A percentile compares a stretch with the other conserved stretches of the same genome.
Evolutionary conservation across 306 rosid genomes (phyloP).

Genomic region (Neltuma alba): DNA sequence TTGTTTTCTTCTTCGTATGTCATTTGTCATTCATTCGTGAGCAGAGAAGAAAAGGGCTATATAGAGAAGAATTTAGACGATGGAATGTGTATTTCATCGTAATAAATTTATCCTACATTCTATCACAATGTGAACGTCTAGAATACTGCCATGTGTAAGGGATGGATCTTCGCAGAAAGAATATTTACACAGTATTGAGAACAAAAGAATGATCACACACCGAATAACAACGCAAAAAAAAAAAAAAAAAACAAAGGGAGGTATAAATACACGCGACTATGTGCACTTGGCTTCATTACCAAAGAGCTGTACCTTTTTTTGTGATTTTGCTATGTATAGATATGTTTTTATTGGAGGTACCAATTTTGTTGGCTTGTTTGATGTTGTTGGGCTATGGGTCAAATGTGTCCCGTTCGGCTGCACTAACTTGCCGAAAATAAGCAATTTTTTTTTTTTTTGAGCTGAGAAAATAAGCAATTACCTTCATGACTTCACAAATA

Average conservation of each 20-base stretch:
- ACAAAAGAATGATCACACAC: not conserved
- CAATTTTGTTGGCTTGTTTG: too few species aligned
- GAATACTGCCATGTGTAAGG: not conserved
- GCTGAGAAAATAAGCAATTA: too few species aligned
- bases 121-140: not conserved
- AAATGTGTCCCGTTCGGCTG: not conserved
- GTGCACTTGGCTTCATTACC: not conserved
- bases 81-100: not conserved
- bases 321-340: too few species aligned
- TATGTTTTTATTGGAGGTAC: too few species aligned
- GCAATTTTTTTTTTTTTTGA: too few species aligned
- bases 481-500: too few species aligned
- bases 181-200: not conserved
- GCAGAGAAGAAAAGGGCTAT: not conserved
- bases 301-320: too few species aligned
- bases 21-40: slow-evolving; percentile 29
- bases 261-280: not conserved
- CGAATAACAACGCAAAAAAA: not conserved
- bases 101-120: not conserved
- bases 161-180: not conserved
- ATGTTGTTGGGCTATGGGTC: not conserved
- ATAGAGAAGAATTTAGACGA: not conserved
- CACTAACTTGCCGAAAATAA: too few species aligned
- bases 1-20: not conserved
- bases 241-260: too few species aligned